Evolutionary conservation across 805 yeast genomes (phyloP).

Genomic region (Saccharomycopsis babjevae): DNA sequence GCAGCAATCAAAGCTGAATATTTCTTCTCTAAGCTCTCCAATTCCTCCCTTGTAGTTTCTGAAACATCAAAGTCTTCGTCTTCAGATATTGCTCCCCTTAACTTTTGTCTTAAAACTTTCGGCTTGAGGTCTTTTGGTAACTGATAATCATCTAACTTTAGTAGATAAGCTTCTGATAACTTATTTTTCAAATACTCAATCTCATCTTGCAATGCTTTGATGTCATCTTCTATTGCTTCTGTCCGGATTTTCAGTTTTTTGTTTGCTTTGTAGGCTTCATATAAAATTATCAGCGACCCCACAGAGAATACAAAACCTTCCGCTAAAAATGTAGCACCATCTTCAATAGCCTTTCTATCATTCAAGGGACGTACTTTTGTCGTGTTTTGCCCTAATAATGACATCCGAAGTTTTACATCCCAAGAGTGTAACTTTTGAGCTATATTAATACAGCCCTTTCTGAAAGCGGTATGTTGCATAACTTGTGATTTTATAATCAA

Average conservation of each 20-base stretch:
- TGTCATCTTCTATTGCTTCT: conserved; percentile 64
- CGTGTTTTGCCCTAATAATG: conserved; percentile 43
- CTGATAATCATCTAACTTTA: conserved; percentile 38
- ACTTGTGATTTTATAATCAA: conserved; percentile 59
- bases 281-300: conserved; percentile 66
- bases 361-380: conserved; percentile 61
- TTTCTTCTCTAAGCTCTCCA: conserved; percentile 4
- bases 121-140: conserved; percentile 41
- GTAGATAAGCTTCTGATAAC: conserved; percentile 30
- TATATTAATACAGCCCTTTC: conserved; percentile 48
- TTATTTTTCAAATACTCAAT: conserved; percentile 46
- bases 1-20: not conserved
- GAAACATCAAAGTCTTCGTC: not conserved
- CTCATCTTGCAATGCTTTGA: conserved; percentile 58
- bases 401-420: conserved; percentile 52
- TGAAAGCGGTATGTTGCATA: conserved; percentile 56
- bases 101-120: conserved; percentile 26
- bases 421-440: conserved; percentile 66
- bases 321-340: conserved; percentile 69
- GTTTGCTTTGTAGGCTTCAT: conserved; percentile 59
- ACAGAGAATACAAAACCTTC: conserved; percentile 72
- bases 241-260: conserved; percentile 52
- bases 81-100: not conserved
- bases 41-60: not conserved
- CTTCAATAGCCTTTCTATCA: conserved; percentile 72